A percentile compares a stretch with the other conserved stretches of the same genome.
Conservation (phyloP, 805 yeast genomes). For the Jamesozyma hellenica region DNA sequence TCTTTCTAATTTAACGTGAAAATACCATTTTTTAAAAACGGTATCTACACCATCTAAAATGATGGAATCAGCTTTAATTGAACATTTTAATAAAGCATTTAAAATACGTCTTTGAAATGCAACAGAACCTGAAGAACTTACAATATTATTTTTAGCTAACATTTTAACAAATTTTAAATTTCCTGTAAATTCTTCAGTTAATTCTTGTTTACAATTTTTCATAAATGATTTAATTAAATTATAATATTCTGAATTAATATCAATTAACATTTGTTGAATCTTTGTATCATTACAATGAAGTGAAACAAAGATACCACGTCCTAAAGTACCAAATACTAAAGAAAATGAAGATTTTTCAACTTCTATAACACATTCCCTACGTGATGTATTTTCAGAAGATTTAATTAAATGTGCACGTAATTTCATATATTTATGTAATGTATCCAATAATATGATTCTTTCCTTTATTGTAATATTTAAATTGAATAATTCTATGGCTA, state of each 20-base stretch:
- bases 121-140: constrained; percentile 54
- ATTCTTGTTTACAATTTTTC: constrained; percentile 14
- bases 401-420: constrained; percentile 27
- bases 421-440: constrained; percentile 34
- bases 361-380: constrained; percentile 14
- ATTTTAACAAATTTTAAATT: constrained; percentile 34
- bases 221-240: constrained; percentile 22
- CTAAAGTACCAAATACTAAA: constrained; percentile 34
- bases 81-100: constrained; percentile 27
- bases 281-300: constrained; percentile 43
- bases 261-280: constrained; percentile 38
- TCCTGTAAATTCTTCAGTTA: no score
- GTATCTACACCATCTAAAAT: constrained; percentile 26
- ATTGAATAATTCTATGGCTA: constrained; percentile 31
- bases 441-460: constrained; percentile 31
- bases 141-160: constrained; percentile 36
- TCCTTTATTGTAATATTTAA: constrained; percentile 22
- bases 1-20: constrained; percentile 11
- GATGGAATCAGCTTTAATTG: constrained; percentile 19
- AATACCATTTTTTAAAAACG: constrained; percentile 31
- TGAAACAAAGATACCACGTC: constrained; percentile 42
- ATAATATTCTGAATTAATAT: constrained; percentile 29
- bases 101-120: constrained; percentile 64
- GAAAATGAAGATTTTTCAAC: constrained; percentile 26
- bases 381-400: constrained; percentile 19